phyloP scores from a whole-genome alignment of 208 protist species.

The Phytomonas serpens region DNA sequence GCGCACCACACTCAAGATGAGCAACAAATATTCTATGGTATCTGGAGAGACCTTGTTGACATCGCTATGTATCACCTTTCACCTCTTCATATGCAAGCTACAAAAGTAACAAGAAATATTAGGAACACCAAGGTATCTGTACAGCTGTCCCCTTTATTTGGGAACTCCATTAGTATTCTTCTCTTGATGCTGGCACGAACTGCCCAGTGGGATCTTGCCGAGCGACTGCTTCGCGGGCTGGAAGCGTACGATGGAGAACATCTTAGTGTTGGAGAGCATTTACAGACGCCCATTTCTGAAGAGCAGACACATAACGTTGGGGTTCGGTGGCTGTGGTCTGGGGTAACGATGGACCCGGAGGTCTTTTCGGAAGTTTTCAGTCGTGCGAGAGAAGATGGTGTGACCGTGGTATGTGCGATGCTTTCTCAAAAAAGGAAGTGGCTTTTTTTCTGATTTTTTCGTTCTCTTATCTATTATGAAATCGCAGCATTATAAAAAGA shows the following conservation, averaged over 20 bases:
- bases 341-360: slow-evolving; percentile 31
- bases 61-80: not conserved
- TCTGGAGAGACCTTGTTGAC: not conserved
- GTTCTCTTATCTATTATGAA: not conserved
- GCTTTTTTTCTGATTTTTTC: slow-evolving; percentile 51
- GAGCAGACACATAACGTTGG: not conserved
- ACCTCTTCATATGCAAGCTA: not conserved
- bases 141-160: not conserved
- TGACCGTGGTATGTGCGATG: slow-evolving; percentile 41
- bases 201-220: not conserved
- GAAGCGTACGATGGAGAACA: slow-evolving; percentile 4
- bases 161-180: slow-evolving; percentile 1
- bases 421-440: slow-evolving; percentile 42
- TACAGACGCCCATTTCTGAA: not conserved
- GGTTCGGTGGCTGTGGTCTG: slow-evolving; percentile 13
- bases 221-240: slow-evolving; percentile 14
- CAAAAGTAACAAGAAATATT: not conserved
- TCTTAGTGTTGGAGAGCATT: not conserved
- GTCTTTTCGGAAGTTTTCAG: slow-evolving; percentile 52
- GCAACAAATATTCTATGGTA: not conserved
- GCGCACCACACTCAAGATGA: not conserved
- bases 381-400: slow-evolving; percentile 43
- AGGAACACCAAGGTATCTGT: not conserved
- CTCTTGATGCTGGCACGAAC: slow-evolving; percentile 5
- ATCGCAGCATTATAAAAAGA: not conserved